Base-by-base conservation (phyloP, 306 rosid genomes). In the Cicer chorassanicum region DNA sequence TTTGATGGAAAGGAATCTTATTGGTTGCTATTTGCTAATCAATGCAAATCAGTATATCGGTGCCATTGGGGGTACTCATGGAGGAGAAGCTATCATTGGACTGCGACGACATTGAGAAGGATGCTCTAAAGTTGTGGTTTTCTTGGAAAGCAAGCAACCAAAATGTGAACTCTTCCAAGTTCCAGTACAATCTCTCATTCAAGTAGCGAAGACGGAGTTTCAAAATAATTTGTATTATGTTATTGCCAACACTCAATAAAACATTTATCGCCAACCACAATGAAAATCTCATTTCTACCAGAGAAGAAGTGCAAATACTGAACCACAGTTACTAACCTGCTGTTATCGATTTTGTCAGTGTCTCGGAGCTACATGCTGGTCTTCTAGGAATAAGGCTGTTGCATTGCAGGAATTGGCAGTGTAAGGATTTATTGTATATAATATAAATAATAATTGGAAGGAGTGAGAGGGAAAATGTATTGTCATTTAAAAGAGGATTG, bases 1-100 rank as follows among this genome's bases (percentile, higher is more conserved):
- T 65, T 65, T 65, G 71, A 63, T 39, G 48, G 68, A 39, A 63
- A 63, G 34, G 68, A 63, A 63, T 46, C 29, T 12, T 63, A 40
- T 39, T 14, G 21, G 48, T 39, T 21, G 68, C 29, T 7, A 63
- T 21, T 39, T 21, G 68, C 29, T 7, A 63, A n/a, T 61, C 68
- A 63, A 63, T 11, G 5, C 45, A 14, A 8, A 63, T 63, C 68
- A 38, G 43, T 61, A 8, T 39, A n/a, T 39, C 15, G 5, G 48
- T 24, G 34, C 4, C 49, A 63, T 15, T 15, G 29, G 60, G 6
- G 60, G 24, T 15, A 53, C 59, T 8, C 8, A 11, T 14, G 16
- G 60, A 53, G 7, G 60, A 53, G 60, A 53, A 53, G 9, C 11
- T 53, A 53, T 53, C 59, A 53, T 53, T 19, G 59, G 59, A 19